Conservation (phyloP, 179 eudicot species). For the Spergularia azorica region DNA sequence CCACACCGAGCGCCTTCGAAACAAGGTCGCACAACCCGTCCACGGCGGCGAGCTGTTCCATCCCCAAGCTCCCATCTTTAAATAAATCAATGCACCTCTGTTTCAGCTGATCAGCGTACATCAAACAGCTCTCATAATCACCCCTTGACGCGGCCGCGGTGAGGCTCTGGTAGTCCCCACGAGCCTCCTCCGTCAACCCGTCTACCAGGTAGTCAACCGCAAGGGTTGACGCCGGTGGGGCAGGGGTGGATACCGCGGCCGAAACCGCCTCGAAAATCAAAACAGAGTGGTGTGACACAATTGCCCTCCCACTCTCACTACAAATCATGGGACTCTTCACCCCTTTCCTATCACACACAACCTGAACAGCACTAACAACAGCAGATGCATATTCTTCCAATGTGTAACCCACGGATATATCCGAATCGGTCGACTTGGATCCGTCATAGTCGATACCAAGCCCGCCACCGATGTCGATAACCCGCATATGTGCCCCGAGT, state of each 20-base stretch:
- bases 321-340: constrained; percentile 67
- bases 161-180: constrained; percentile 49
- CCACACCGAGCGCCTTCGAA: constrained; percentile 56
- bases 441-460: constrained; percentile 96
- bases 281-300: constrained; percentile 88
- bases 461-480: constrained; percentile 92
- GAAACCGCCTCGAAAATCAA: constrained; percentile 82
- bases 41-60: constrained; percentile 79
- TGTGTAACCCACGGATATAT: constrained; percentile 69
- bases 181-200: constrained; percentile 58
- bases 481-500: constrained; percentile 74
- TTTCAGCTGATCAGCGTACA: constrained; percentile 67
- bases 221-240: constrained; percentile 36
- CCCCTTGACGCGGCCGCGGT: constrained; percentile 52
- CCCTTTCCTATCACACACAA: constrained; percentile 62
- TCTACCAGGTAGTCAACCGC: constrained; percentile 46
- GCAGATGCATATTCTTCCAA: constrained; percentile 81
- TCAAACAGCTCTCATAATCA: constrained; percentile 60
- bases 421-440: constrained; percentile 66
- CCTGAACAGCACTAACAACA: constrained; percentile 59
- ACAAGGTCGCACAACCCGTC: constrained; percentile 70
- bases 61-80: constrained; percentile 70
- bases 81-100: constrained; percentile 80
- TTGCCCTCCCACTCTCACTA: constrained; percentile 89
- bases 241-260: constrained; percentile 17